Evolutionary conservation across 306 rosid species (phyloP), one percentile per base, ranked within the genome.

Genomic region (Vigna radiata): DNA sequence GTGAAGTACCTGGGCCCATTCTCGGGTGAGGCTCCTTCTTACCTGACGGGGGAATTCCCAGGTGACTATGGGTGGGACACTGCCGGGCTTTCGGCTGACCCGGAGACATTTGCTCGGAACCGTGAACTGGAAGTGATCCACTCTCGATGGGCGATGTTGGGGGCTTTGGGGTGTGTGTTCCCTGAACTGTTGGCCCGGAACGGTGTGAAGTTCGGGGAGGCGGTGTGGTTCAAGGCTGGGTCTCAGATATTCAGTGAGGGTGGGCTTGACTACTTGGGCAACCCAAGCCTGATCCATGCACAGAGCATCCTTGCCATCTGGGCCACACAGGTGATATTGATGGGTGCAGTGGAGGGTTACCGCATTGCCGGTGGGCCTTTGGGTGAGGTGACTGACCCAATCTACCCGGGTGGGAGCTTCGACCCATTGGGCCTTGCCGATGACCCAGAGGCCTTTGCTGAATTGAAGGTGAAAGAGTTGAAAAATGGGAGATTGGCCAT

Each of bases 361-460:
- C 73, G 80, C 16, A 76, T 77, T 43, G 75, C 81, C 0, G 81
- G 81, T 54, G 75, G 81, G 75, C 81, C 81, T 77, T 58, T 77
- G 0, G 81, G 81, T n/a, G 81, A 77, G 59, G 81, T 77, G 37
- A 67, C 68, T 2, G 75, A 77, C 68, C 81, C 81, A 67, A 12
- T 77, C 1, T 77, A 77, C 49, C 75, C 75, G 12, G 75, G 81
- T 39, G 50, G 70, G 0, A 64, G 70, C 50, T 64, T 65, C 19
- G 70, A 41, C 70, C 70, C 70, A 65, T 65, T 65, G 70, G 70
- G 70, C 55, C 73, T 76, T 21, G 80, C 80, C 10, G 73, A 76
- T 1, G 81, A 77, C 68, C 81, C 75, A 43, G 81, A 77, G 48
- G 75, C 81, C 0, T 77, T 77, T 44, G 81, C 81, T 0, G 75